Evolutionary conservation across 495 filamentous ascomycete genomes (phyloP).

Genomic region (Penicillium mononematosum): DNA sequence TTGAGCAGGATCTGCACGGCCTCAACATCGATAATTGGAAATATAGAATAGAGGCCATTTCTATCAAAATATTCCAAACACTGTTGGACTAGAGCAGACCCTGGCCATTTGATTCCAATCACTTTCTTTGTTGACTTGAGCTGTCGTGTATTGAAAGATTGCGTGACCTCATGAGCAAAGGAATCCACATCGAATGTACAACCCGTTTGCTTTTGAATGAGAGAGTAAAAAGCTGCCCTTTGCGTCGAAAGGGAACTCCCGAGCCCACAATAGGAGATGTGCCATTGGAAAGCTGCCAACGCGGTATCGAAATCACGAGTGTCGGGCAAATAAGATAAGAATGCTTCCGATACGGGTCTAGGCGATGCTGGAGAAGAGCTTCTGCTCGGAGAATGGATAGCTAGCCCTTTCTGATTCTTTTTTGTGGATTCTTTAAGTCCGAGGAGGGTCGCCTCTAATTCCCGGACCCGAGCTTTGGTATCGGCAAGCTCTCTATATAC

Average conservation of each 20-base stretch:
- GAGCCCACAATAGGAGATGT: slow-evolving; percentile 27
- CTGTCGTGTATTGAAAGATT: slow-evolving; percentile 14
- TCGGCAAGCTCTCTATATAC: slow-evolving; percentile 26
- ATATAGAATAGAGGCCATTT: slow-evolving; percentile 28
- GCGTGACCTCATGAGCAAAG: slow-evolving; percentile 16
- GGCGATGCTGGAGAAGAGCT: slow-evolving; percentile 5
- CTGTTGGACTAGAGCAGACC: slow-evolving; percentile 16
- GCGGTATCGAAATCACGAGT: slow-evolving; percentile 24
- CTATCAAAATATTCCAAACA: slow-evolving; percentile 24
- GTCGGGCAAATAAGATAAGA: slow-evolving; percentile 13
- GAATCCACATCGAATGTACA: slow-evolving; percentile 25
- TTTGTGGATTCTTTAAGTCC: slow-evolving; percentile 11
- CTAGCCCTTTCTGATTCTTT: neutral
- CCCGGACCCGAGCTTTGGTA: slow-evolving; percentile 22
- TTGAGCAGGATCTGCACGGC: slow-evolving; percentile 19
- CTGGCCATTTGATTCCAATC: slow-evolving; percentile 21
- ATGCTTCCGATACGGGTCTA: neutral
- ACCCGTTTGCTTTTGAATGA: slow-evolving; percentile 21
- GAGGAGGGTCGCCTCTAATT: slow-evolving; percentile 20
- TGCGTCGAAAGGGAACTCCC: slow-evolving; percentile 19
- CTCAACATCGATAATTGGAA: slow-evolving; percentile 25
- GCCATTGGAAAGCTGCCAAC: slow-evolving; percentile 22
- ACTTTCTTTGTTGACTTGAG: slow-evolving; percentile 5
- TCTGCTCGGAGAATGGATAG: slow-evolving; percentile 6
- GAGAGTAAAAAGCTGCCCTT: slow-evolving; percentile 22